phyloP scores from a whole-genome alignment of 352 stramenopile species.

The Phytophthora cryptogea region DNA sequence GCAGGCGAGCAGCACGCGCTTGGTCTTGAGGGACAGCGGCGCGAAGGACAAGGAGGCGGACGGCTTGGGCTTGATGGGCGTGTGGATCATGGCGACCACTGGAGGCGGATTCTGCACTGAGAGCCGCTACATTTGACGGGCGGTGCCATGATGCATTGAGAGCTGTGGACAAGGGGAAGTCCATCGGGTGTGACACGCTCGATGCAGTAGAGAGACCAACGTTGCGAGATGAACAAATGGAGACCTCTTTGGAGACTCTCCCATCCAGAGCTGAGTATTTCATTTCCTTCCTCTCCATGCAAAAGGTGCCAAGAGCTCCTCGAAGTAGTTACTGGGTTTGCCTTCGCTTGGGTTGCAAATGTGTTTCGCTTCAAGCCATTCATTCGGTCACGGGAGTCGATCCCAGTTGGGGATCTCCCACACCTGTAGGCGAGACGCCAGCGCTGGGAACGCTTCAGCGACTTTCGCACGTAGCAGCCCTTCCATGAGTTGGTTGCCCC shows the following conservation, averaged over 20 bases:
- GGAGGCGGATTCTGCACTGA: constrained; percentile 10
- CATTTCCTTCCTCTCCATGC: not conserved
- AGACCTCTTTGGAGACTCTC: no score
- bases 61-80: constrained; percentile 15
- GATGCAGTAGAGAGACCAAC: not conserved
- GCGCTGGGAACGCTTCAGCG: constrained; percentile 21
- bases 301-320: not conserved
- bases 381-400: constrained; percentile 3
- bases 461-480: constrained; percentile 39
- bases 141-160: constrained; percentile 4
- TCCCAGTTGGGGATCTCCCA: constrained; percentile 27
- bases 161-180: not conserved
- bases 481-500: constrained; percentile 51
- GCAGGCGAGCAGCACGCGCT: constrained; percentile 13
- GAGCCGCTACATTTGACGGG: constrained; percentile 5
- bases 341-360: not conserved
- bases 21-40: constrained; percentile 8
- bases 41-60: constrained; percentile 6
- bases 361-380: not conserved
- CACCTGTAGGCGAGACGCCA: constrained; percentile 16
- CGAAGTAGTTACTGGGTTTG: constrained; percentile 6
- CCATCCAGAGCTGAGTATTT: not conserved
- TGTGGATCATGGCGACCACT: constrained; percentile 8
- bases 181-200: not conserved
- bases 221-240: no score